phyloP scores from a whole-genome alignment of 2,329 filamentous ascomycete genomes.

The Beauveria pseudobassiana region DNA sequence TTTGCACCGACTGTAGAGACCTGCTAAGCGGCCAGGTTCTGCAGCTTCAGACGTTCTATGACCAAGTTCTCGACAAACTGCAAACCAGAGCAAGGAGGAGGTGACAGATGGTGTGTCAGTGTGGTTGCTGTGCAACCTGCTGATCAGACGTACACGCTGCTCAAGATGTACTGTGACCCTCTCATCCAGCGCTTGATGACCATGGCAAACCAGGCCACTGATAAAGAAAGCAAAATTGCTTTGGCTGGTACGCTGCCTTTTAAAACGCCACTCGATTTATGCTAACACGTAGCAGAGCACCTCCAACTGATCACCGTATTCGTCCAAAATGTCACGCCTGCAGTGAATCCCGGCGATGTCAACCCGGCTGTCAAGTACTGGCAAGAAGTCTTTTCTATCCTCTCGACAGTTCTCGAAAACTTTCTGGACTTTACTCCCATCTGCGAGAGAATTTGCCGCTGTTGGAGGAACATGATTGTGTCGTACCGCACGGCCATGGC shows the following conservation, averaged over 20 bases:
- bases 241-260: conserved; percentile 59
- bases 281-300: conserved; percentile 51
- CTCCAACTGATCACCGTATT: conserved; percentile 89
- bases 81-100: conserved; percentile 84
- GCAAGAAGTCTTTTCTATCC: conserved; percentile 82
- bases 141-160: conserved; percentile 70
- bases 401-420: conserved; percentile 78
- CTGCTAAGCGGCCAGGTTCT: conserved; percentile 75
- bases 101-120: conserved; percentile 87
- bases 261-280: background rate
- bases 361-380: conserved; percentile 96
- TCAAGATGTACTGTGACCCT: conserved; percentile 91
- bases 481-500: conserved; percentile 87
- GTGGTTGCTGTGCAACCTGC: conserved; percentile 82
- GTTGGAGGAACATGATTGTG: conserved; percentile 95
- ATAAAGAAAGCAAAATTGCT: conserved; percentile 75
- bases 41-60: conserved; percentile 87
- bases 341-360: conserved; percentile 61
- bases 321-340: conserved; percentile 68
- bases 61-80: conserved; percentile 78
- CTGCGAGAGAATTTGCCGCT: conserved; percentile 86
- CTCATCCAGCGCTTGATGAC: conserved; percentile 77
- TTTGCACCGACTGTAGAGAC: conserved; percentile 90
- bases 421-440: conserved; percentile 84
- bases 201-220: conserved; percentile 76